Evolutionary conservation across 1,284 basidiomycete species (phyloP), one percentile per base, ranked within the genome.

Genomic region (Mycosarcoma maydis): DNA sequence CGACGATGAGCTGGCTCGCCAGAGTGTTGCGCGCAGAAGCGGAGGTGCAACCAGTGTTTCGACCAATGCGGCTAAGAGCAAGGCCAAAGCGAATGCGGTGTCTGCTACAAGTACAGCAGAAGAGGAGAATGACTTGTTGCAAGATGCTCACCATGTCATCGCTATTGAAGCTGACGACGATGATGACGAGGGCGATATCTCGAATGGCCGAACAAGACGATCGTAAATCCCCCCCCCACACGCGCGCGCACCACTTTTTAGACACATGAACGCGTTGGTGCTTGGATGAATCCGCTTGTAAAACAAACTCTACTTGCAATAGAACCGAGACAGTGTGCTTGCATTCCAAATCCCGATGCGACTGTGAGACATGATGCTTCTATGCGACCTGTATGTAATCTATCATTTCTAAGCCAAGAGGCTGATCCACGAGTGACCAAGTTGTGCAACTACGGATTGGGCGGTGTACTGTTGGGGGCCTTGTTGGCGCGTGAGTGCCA

Each of bases 101-200:
- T 22, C 26, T 8, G 38, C 29, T 17, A 19, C 34, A 11, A 33
- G 16, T 5, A 11, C 16, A 11, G 32, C 4, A 11, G 42, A 36
- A 4, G 53, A 57, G 23, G 44, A 57, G 14, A 34, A 65, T 11
- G 45, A 27, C 14, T 13, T 54, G 27, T 20, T 65, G 37, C 40
- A 54, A 6, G 50, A 44, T 37, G 54, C 65, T 4, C 48, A 61
- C 13, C 65, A 61, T 32, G 65, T 68, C 4, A 62, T 69, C 23
- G 29, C 41, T 6, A 64, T 75, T 13, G 69, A 72, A 14, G 60
- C 65, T 3, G 72, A 75, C 29, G 65, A 75, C 13, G 65, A 72
- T 20, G 72, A 74, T 26, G 62, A 43, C n/a, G 42, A 62, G 13
- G 60, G 60, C 3, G 60, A 57, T 19, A 49, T 64, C 24, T 52